phyloP scores from a whole-genome alignment of 2,329 filamentous ascomycete species.

The Colletotrichum navitas region DNA sequence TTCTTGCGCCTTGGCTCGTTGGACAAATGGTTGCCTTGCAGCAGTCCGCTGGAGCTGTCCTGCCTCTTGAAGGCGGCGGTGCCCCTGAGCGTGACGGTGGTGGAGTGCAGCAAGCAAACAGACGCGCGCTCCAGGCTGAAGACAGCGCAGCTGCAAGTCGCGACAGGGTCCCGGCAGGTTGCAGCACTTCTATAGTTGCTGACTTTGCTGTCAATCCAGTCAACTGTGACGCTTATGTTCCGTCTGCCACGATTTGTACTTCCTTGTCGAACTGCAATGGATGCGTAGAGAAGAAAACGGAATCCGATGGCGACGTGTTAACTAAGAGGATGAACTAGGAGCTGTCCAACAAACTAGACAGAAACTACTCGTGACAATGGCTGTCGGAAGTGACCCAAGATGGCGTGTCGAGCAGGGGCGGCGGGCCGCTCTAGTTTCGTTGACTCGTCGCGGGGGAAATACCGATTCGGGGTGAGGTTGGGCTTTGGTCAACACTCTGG shows the following conservation, averaged over 20 bases:
- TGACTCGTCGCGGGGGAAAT: slow-evolving; percentile 4
- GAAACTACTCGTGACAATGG: slow-evolving; percentile 23
- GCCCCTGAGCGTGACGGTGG: slow-evolving; percentile 11
- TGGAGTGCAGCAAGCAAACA: slow-evolving; percentile 29
- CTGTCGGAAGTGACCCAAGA: slow-evolving; percentile 28
- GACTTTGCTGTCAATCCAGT: slow-evolving; percentile 19
- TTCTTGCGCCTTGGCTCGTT: slow-evolving; percentile 5
- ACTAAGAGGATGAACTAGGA: background rate
- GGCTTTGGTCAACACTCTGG: background rate
- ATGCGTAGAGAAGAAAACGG: background rate
- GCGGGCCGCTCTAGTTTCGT: slow-evolving; percentile 11
- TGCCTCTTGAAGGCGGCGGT: slow-evolving; percentile 4
- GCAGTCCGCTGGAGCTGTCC: background rate
- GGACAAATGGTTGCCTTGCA: slow-evolving; percentile 8
- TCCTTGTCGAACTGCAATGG: background rate
- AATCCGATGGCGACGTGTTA: background rate
- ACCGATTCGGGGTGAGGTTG: background rate
- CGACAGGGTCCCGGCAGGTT: slow-evolving; percentile 24
- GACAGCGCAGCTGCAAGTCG: slow-evolving; percentile 24
- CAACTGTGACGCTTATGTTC: slow-evolving; percentile 1
- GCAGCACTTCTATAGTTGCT: background rate
- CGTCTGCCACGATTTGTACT: slow-evolving; percentile 7
- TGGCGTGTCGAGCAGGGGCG: slow-evolving; percentile 17
- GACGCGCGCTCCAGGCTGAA: slow-evolving; percentile 27
- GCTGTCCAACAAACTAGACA: slow-evolving; percentile 1